phyloP scores from a whole-genome alignment of 2,329 filamentous ascomycete species.

The Ophiostoma sp. region DNA sequence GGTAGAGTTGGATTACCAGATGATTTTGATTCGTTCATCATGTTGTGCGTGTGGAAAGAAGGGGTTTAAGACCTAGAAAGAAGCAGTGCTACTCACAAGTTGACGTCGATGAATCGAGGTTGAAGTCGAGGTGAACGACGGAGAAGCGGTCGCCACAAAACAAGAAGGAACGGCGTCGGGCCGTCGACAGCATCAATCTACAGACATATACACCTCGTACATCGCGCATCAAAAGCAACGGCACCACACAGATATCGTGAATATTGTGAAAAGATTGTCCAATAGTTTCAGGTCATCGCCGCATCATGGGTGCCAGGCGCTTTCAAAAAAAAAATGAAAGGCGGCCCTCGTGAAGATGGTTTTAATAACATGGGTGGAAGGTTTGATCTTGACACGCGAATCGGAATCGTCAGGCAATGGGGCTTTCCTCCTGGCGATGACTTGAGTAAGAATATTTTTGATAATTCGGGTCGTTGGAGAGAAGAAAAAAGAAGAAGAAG shows the following conservation, averaged over 20 bases:
- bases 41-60: background rate
- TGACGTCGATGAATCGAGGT: background rate
- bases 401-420: slow-evolving; percentile 53
- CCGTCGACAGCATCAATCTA: background rate
- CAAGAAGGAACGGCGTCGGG: background rate
- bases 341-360: slow-evolving; percentile 68
- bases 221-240: background rate
- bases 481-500: slow-evolving; percentile 29
- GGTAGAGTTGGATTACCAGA: slow-evolving; percentile 33
- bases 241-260: background rate
- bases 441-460: slow-evolving; percentile 32
- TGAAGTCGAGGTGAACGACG: background rate
- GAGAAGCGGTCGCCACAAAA: too few relatives aligned
- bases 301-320: slow-evolving; percentile 61
- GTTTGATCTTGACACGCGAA: slow-evolving; percentile 58
- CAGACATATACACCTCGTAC: background rate
- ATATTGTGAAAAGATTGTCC: slow-evolving; percentile 46
- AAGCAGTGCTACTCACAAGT: slow-evolving; percentile 7
- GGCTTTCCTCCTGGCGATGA: slow-evolving; percentile 43
- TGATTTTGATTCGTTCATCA: slow-evolving; percentile 28
- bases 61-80: background rate
- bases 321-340: slow-evolving; percentile 41
- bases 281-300: slow-evolving; percentile 67
- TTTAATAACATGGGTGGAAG: slow-evolving; percentile 61
- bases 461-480: slow-evolving; percentile 37